Evolutionary conservation across 305 asterid genomes (phyloP), one percentile per base, ranked within the genome.

Genomic region (Vinca major): DNA sequence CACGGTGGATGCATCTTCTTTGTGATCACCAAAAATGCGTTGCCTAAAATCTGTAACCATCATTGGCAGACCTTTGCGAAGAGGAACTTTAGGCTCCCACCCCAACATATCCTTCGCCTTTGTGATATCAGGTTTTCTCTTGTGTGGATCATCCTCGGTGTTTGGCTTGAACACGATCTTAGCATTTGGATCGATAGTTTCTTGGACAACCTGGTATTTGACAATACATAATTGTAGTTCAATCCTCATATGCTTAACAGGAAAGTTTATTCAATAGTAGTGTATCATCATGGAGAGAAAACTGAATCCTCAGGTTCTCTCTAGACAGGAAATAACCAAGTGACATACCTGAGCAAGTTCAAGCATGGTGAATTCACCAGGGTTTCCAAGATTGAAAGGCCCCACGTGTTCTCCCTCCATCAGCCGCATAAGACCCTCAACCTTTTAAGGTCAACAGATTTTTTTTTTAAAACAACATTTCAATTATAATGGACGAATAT

Each of bases 361-460:
- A 19, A 92, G 96, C 98, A 92, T 92, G 65, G 98, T 92, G 64
- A 92, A 92, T 86, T 92, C 97, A 33, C 97, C 98, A 0, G 98
- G 98, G 80, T 92, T 92, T 5, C 98, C 98, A 43, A 92, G 92
- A 75, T 92, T 92, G 88, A 92, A 92, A 53, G 98, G 98, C 11
- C 98, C 98, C 16, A 92, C 95, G 45, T 92, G 97, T 77, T 92
- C 98, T 70, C 98, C 96, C 83, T 92, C 98, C 98, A 92, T 92
- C 89, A 92, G 79, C 17, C 96, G 85, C 83, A 92, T 90, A 8
- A 92, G 81, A 37, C 98, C 98, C 72, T 92, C 98, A 69, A 92
- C 98, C 33, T 26, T 26, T 26, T 26, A 26, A 26, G 33, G 33
- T 26, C 33, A 26, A 0, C 33, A 26, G 33, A 26, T 26, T 26